Base-by-base conservation (phyloP, 371 early-diverging fungal genomes). In the Mucor saturninus region DNA sequence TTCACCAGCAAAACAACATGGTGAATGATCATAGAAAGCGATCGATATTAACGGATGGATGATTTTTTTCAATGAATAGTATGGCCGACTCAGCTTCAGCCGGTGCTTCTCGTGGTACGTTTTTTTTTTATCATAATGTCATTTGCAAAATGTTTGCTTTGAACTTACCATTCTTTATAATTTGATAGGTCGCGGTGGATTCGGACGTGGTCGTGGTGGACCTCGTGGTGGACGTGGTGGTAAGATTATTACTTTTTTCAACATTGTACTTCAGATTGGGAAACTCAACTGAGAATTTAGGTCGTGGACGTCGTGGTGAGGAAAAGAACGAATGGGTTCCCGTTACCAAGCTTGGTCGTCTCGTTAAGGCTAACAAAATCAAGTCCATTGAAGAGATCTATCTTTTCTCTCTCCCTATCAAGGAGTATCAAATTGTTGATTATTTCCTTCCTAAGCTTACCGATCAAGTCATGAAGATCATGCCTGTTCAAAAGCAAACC, bases 401-500 rank as follows among this genome's bases (percentile, higher is more conserved):
- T 84, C 83, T 93, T 62, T 95, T 95, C 92, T 98, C 99, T 59
- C 90, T 98, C 68, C 95, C 95, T 65, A 95, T 99, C 89, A 98
- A 98, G 92, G 99, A 99, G 86, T 96, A 95, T 90, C 99, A 99
- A 86, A 98, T 99, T 63, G 93, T 99, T 68, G 99, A 99, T 84
- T 86, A 83, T 83, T 95, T 99, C 90, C 84, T 99, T 61, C 94
- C 93, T 70, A 93, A 91, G 68, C 90, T 99, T 69, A 97, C 96
- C 93, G 99, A 99, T 77, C 97, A 99, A 83, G 97, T 99, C 71
- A 97, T 99, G 92, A 96, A 97, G 89, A 96, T 98, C 80, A 98
- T 97, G 89, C 98, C 98, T 69, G 99, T 99, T 75, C 99, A 99
- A 89, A 99, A 99, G 92, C 99, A 99, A 87, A 99, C 99, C 74